Evolutionary conservation across 2,329 filamentous ascomycete species (phyloP).

Genomic region (Aspergillus pseudonomiae): DNA sequence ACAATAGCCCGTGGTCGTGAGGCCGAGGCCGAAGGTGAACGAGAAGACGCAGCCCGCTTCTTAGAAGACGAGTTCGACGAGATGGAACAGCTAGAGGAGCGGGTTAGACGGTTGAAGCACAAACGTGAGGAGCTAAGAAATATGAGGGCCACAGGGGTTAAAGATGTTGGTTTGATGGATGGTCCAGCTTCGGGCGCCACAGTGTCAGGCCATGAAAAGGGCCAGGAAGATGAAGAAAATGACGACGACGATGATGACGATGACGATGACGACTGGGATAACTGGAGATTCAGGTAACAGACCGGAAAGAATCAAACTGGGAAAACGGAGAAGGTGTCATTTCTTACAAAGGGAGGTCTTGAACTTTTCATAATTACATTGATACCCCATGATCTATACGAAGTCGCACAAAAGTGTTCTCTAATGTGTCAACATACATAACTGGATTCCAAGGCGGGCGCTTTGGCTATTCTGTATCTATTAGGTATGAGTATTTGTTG

Average conservation of each 20-base stretch:
- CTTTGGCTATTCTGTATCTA: constrained; percentile 2
- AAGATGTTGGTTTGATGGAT: constrained; percentile 32
- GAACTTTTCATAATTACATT: constrained; percentile 34
- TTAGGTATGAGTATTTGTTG: constrained; percentile 4
- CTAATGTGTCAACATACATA: constrained; percentile 15
- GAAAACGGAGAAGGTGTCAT: constrained; percentile 26
- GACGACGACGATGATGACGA: constrained; percentile 54
- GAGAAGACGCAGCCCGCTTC: constrained; percentile 73
- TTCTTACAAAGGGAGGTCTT: constrained; percentile 27
- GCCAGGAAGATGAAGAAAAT: constrained; percentile 19
- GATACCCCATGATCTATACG: constrained; percentile 38
- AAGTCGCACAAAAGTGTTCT: constrained; percentile 20
- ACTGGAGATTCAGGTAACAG: constrained; percentile 44
- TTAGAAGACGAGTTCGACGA: constrained; percentile 79
- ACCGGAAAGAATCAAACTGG: constrained; percentile 22
- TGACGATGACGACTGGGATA: constrained; percentile 54
- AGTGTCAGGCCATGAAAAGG: constrained; percentile 47
- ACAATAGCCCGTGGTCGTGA: constrained; percentile 49
- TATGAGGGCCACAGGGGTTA: constrained; percentile 33
- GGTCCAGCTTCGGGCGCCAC: constrained; percentile 23
- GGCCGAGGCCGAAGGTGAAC: constrained; percentile 65
- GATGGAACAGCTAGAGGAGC: constrained; percentile 76
- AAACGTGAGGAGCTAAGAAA: constrained; percentile 68
- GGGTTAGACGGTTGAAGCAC: constrained; percentile 70
- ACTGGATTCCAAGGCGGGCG: constrained; percentile 5